Conservation (phyloP, 805 yeast genomes). For the Lipomyces spencermartinsiae region DNA sequence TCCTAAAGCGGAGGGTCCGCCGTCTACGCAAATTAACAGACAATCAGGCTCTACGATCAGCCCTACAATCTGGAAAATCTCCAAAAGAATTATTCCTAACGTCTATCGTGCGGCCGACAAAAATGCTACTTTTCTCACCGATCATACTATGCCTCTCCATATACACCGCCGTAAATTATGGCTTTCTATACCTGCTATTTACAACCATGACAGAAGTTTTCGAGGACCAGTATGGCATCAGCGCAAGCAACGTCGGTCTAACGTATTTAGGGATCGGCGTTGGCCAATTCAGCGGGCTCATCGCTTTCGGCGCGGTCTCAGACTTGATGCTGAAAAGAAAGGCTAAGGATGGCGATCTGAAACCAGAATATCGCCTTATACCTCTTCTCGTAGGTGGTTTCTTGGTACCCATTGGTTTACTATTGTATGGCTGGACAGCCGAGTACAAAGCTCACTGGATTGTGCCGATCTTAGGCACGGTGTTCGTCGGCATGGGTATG, state of each 20-base stretch:
- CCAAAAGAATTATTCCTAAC: slow-evolving; percentile 26
- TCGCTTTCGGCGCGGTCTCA: slow-evolving; percentile 55
- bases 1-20: slow-evolving; percentile 56
- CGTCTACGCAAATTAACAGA: slow-evolving; percentile 60
- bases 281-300: slow-evolving; percentile 59
- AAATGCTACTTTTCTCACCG: slow-evolving; percentile 61
- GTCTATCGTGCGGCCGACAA: slow-evolving; percentile 64
- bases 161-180: slow-evolving; percentile 69
- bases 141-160: slow-evolving; percentile 68
- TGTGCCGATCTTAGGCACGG: slow-evolving; percentile 68
- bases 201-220: slow-evolving; percentile 62
- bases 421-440: slow-evolving; percentile 76
- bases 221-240: slow-evolving; percentile 56
- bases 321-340: slow-evolving; percentile 51
- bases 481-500: slow-evolving; percentile 62
- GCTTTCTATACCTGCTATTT: slow-evolving; percentile 65
- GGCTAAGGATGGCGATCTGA: slow-evolving; percentile 56
- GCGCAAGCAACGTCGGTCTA: slow-evolving; percentile 54
- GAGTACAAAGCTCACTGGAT: slow-evolving; percentile 62
- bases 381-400: slow-evolving; percentile 58
- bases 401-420: slow-evolving; percentile 61
- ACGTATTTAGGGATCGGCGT: slow-evolving; percentile 64
- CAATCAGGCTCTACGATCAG: slow-evolving; percentile 61
- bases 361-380: slow-evolving; percentile 67
- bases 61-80: slow-evolving; percentile 53